phyloP scores from a whole-genome alignment of 495 filamentous ascomycete genomes.

The Filosporella fistucella region DNA sequence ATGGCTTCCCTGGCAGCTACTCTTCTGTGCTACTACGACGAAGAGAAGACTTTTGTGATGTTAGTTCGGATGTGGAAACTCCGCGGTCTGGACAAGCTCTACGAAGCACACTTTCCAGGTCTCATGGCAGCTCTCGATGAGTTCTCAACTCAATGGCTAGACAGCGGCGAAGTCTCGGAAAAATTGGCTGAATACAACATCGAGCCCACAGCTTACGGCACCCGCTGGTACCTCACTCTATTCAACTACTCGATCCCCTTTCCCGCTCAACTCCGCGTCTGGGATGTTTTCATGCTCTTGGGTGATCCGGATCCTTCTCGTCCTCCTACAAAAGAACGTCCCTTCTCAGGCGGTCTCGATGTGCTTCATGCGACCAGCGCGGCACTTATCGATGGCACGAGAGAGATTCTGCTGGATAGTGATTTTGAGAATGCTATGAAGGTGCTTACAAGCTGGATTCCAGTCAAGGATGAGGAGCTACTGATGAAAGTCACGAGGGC shows the following conservation, averaged over 20 bases:
- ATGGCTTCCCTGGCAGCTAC: conserved; percentile 96
- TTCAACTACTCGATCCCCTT: conserved; percentile 98
- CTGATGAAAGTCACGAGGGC: conserved; percentile 91
- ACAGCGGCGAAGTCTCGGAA: conserved; percentile 63
- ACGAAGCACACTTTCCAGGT: conserved; percentile 77
- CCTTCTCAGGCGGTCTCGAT: conserved; percentile 69
- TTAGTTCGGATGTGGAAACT: conserved; percentile 86
- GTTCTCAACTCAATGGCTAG: conserved; percentile 84
- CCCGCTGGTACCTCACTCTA: conserved; percentile 94
- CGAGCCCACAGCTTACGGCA: conserved; percentile 86
- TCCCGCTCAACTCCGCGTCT: conserved; percentile 92
- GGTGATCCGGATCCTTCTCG: conserved; percentile 53
- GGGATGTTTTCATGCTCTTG: conserved; percentile 98
- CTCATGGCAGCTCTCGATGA: conserved; percentile 85
- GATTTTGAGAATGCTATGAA: conserved; percentile 99
- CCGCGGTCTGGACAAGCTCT: conserved; percentile 80
- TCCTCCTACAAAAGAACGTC: conserved; percentile 18
- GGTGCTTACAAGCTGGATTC: conserved; percentile 91
- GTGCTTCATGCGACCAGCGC: conserved; percentile 87
- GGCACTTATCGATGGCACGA: conserved; percentile 87
- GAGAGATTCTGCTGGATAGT: conserved; percentile 84
- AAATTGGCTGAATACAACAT: conserved; percentile 80
- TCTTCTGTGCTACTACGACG: conserved; percentile 92
- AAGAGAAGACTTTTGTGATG: conserved; percentile 94
- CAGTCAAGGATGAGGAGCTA: conserved; percentile 89